phyloP scores from a whole-genome alignment of 768 basidiomycete genomes.

The Infundibulicybe gibba region DNA sequence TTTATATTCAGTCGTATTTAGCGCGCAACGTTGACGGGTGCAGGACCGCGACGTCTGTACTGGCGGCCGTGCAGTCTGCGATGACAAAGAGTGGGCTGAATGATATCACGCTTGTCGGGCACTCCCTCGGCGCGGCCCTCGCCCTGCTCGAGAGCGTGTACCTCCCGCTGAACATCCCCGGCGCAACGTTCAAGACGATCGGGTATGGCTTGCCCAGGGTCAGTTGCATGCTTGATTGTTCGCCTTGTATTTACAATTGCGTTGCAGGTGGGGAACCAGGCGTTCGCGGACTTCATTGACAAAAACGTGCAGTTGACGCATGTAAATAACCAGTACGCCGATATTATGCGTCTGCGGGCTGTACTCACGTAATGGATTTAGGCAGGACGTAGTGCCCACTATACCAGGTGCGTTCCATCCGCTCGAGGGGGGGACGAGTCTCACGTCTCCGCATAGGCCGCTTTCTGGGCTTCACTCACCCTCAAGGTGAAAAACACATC shows the following conservation, averaged over 20 bases:
- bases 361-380: slow-evolving; percentile 1
- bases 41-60: slow-evolving; percentile 35
- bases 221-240: not conserved
- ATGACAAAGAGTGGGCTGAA: slow-evolving; percentile 29
- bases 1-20: too few species aligned
- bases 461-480: slow-evolving; percentile 36
- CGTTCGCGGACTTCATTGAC: slow-evolving; percentile 22
- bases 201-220: slow-evolving; percentile 43
- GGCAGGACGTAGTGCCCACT: slow-evolving; percentile 24
- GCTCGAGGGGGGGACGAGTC: not conserved
- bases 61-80: slow-evolving; percentile 40
- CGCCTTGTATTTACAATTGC: not conserved
- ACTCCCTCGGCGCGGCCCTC: slow-evolving; percentile 35
- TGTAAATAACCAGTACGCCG: slow-evolving; percentile 16
- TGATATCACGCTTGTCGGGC: slow-evolving; percentile 41
- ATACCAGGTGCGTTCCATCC: slow-evolving; percentile 19
- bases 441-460: slow-evolving; percentile 9
- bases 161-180: slow-evolving; percentile 47
- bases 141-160: slow-evolving; percentile 48
- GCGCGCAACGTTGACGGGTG: not conserved
- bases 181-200: slow-evolving; percentile 30
- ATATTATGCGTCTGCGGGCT: not conserved
- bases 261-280: slow-evolving; percentile 28
- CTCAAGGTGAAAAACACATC: slow-evolving; percentile 40
- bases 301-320: slow-evolving; percentile 15